Conservation (phyloP, 306 rosid genomes). For the Quercus agrifolia region DNA sequence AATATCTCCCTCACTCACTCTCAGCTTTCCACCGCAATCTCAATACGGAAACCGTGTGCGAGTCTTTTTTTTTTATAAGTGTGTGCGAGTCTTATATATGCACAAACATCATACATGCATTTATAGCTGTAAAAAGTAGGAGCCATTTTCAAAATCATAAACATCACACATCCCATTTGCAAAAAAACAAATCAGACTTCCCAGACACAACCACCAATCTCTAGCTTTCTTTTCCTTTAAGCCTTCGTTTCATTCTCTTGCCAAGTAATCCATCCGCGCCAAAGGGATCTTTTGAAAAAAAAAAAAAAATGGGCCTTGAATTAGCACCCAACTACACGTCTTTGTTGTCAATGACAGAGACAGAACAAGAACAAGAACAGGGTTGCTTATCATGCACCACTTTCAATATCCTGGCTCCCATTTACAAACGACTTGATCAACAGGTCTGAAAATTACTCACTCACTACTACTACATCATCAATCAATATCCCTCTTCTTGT, state of each 20-base stretch:
- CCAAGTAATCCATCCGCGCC: not conserved
- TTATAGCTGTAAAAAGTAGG: too few relatives aligned
- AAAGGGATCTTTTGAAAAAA: too few relatives aligned
- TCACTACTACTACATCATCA: not conserved
- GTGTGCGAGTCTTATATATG: too few relatives aligned
- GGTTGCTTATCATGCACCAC: conserved; percentile 66
- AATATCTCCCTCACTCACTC: too few relatives aligned
- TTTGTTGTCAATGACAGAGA: conserved; percentile 34
- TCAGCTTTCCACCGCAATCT: too few relatives aligned
- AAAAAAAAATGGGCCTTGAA: not conserved
- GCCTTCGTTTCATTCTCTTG: not conserved
- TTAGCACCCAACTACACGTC: not conserved
- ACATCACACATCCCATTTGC: too few relatives aligned
- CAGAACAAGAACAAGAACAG: conserved; percentile 18
- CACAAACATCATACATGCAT: too few relatives aligned
- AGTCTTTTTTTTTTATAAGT: too few relatives aligned
- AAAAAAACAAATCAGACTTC: too few relatives aligned
- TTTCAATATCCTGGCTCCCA: conserved; percentile 83
- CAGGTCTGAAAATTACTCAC: conserved; percentile 39
- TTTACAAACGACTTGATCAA: conserved; percentile 79
- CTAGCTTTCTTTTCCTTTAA: not conserved
- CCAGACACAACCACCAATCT: not conserved
- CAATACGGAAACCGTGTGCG: too few relatives aligned
- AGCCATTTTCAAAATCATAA: too few relatives aligned
- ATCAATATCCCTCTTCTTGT: not conserved